Evolutionary conservation across 202 grass and related monocot species (phyloP).

Genomic region (Brachypodium distachyon): DNA sequence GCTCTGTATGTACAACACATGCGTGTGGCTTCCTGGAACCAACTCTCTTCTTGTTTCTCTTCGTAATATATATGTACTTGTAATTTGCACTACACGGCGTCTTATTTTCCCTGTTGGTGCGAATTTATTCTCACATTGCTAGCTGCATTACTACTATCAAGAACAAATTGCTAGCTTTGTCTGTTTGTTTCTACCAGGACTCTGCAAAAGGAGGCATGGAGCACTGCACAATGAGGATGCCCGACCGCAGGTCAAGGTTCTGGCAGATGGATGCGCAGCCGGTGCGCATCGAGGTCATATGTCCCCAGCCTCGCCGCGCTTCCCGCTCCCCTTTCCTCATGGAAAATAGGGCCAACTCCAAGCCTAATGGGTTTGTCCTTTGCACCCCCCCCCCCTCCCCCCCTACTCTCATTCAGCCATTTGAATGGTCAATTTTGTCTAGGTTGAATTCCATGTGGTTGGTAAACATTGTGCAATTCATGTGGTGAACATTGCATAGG

Average conservation of each 20-base stretch:
- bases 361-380: conserved; percentile 33
- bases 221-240: conserved; percentile 25
- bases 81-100: too few species aligned
- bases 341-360: conserved; percentile 40
- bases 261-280: conserved; percentile 60
- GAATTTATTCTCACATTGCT: too few species aligned
- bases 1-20: too few species aligned
- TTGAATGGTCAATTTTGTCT: too few species aligned
- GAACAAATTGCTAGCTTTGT: neutral
- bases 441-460: too few species aligned
- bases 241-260: conserved; percentile 76
- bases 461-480: too few species aligned
- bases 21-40: too few species aligned
- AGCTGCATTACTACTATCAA: neutral
- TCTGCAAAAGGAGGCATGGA: conserved; percentile 35
- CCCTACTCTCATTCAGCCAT: too few species aligned
- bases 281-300: conserved; percentile 47
- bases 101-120: too few species aligned
- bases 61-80: too few species aligned
- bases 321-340: conserved; percentile 18
- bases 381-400: too few species aligned
- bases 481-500: neutral
- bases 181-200: neutral
- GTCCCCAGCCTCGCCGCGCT: conserved; percentile 49
- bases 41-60: too few species aligned